Conservation (phyloP, 495 filamentous ascomycete genomes). For the Penicillium odoratum region DNA sequence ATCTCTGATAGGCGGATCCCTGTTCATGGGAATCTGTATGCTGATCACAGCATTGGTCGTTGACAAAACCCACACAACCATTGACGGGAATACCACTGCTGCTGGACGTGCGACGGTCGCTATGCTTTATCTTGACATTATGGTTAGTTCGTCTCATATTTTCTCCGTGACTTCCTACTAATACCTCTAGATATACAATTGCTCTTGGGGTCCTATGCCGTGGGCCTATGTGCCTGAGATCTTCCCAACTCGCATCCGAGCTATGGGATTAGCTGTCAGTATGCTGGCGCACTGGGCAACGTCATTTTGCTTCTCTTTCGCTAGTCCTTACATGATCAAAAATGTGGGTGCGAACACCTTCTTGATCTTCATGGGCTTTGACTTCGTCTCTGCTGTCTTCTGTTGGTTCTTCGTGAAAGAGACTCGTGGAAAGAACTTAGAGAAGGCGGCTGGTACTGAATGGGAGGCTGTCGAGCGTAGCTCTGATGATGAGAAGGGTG, state of each 20-base stretch:
- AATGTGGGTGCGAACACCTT: slow-evolving; percentile 29
- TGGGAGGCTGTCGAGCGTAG: slow-evolving; percentile 27
- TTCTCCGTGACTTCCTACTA: background rate
- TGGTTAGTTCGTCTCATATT: slow-evolving; percentile 12
- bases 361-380: slow-evolving; percentile 31
- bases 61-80: slow-evolving; percentile 22
- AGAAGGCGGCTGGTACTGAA: slow-evolving; percentile 27
- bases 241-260: slow-evolving; percentile 30
- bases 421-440: slow-evolving; percentile 29
- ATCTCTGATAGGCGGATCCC: slow-evolving; percentile 34
- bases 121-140: slow-evolving; percentile 28
- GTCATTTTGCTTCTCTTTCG: slow-evolving; percentile 32
- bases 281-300: slow-evolving; percentile 32
- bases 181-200: slow-evolving; percentile 24
- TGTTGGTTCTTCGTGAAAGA: slow-evolving; percentile 31
- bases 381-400: slow-evolving; percentile 22
- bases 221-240: slow-evolving; percentile 33
- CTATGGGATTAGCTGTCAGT: slow-evolving; percentile 27
- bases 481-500: slow-evolving; percentile 21
- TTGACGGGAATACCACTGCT: slow-evolving; percentile 15
- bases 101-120: slow-evolving; percentile 26
- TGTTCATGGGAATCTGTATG: slow-evolving; percentile 27
- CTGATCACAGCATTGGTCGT: slow-evolving; percentile 27
- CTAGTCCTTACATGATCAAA: slow-evolving; percentile 30
- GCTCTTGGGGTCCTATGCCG: slow-evolving; percentile 26